Evolutionary conservation across 2,329 filamentous ascomycete genomes (phyloP), one percentile per base, ranked within the genome.

Genomic region (Fusarium sp.): DNA sequence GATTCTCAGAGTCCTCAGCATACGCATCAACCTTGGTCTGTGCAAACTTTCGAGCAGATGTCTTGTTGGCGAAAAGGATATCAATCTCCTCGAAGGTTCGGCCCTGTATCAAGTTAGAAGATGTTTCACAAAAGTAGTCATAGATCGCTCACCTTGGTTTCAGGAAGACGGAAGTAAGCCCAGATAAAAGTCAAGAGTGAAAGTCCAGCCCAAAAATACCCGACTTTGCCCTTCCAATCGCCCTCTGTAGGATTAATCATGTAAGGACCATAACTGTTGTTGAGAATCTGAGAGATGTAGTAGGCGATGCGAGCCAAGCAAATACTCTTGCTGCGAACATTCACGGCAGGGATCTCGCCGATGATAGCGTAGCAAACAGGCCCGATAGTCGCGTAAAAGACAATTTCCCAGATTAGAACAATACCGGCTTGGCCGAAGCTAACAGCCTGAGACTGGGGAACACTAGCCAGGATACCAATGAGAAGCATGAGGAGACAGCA

Each of bases 361-460:
- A 83, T 77, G 37, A 84, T 74, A 7, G 81, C 80, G 71, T 82
- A 84, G 55, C 78, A 80, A 21, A 84, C 79, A 1, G 82, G 82
- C 0, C 82, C 82, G 20, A 83, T 78, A 3, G 80, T 80, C 45
- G 83, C 78, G n/a, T 78, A 80, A 71, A 83, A 84, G 8, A 78
- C 72, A 23, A 81, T 75, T 12, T 82, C 80, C 81, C 82, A 86
- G 25, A 83, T 77, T 25, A 86, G 65, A 7, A 81, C 78, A 12
- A 85, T 74, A 0, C 77, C 72, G 0, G 80, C 79, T 59, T 84
- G 80, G 0, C 77, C 78, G 77, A 80, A 83, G 25, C 58, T 63
- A 0, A 72, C 66, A 5, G 57, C 37, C 12, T 62, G 37, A 8
- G 55, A 48, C 3, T 58, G 47, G 6, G 82, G 75, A 13, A 76